Percentiles rank a stretch among this genome's conserved stretches.
Evolutionary conservation across 441 rosid species (phyloP).

Genomic region (Jatropha podagrica): DNA sequence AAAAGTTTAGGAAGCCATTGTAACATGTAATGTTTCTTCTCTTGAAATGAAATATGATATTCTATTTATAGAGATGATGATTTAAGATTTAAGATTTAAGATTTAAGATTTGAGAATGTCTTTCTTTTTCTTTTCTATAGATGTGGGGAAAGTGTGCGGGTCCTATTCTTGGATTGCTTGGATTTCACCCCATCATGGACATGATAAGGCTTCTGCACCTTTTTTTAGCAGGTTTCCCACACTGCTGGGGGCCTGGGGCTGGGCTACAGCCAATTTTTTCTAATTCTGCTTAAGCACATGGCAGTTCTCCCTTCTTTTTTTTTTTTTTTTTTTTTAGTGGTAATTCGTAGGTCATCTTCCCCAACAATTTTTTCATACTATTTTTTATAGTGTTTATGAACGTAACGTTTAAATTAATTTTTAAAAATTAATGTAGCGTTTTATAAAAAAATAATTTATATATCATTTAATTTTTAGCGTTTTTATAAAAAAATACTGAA

Average conservation of each 20-base stretch:
- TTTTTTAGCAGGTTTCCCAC: neutral
- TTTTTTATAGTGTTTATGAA: no score
- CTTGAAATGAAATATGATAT: no score
- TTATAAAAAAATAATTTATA: no score
- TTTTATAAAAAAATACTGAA: no score
- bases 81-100: no score
- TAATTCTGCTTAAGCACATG: neutral
- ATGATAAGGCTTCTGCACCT: conserved; percentile 11
- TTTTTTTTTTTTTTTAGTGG: no score
- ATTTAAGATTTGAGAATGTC: neutral
- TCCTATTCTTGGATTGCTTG: conserved; percentile 58
- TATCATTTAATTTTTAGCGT: no score
- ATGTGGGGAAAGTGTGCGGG: conserved; percentile 22
- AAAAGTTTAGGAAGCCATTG: neutral
- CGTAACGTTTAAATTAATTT: no score
- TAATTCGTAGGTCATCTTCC: no score
- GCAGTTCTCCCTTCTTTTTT: neutral
- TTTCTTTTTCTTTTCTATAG: neutral
- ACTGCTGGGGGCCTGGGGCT: neutral
- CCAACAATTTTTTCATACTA: no score
- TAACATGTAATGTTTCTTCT: neutral
- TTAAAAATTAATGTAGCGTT: no score
- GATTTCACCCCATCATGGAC: conserved; percentile 63
- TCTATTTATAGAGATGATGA: no score
- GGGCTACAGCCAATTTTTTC: neutral